These are phyloP conservation scores for Trichophaea hybrida DNA, from an alignment of 2,329 filamentous ascomycete genomes.

Conservation along the genomic window DNA sequence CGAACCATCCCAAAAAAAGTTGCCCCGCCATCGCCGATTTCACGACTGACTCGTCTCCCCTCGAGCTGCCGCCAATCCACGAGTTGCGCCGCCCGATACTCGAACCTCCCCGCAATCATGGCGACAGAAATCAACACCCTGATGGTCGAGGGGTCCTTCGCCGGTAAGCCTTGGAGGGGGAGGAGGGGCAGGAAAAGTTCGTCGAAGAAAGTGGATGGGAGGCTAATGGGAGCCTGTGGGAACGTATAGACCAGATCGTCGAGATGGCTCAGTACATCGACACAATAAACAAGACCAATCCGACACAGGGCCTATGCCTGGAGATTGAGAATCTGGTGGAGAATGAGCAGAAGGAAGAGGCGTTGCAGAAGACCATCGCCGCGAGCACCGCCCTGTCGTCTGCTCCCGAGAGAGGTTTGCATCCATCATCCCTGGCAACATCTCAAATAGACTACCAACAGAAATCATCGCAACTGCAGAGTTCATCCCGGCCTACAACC, in stretches of 20 bases:
- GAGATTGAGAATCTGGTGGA: conserved; percentile 60
- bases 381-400: conserved; percentile 63
- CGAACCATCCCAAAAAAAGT: conserved; percentile 1
- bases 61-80: conserved; percentile 4
- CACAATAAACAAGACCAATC: conserved; percentile 46
- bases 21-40: conserved; percentile 5
- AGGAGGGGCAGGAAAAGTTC: background rate
- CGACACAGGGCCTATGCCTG: conserved; percentile 39
- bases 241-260: conserved; percentile 34
- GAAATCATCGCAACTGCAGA: conserved; percentile 38
- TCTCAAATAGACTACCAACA: background rate
- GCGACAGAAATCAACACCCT: conserved; percentile 30
- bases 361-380: conserved; percentile 75
- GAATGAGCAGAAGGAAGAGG: conserved; percentile 62
- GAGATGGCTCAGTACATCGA: conserved; percentile 94
- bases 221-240: conserved; percentile 10
- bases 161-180: conserved; percentile 35
- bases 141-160: conserved; percentile 81
- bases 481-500: conserved; percentile 90
- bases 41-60: conserved; percentile 7
- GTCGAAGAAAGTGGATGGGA: background rate
- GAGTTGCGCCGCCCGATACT: background rate
- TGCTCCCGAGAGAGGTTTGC: conserved; percentile 67
- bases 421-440: conserved; percentile 15
- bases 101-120: conserved; percentile 26